Conservation (phyloP, 148 eudicot species). For the Cornus controversa region DNA sequence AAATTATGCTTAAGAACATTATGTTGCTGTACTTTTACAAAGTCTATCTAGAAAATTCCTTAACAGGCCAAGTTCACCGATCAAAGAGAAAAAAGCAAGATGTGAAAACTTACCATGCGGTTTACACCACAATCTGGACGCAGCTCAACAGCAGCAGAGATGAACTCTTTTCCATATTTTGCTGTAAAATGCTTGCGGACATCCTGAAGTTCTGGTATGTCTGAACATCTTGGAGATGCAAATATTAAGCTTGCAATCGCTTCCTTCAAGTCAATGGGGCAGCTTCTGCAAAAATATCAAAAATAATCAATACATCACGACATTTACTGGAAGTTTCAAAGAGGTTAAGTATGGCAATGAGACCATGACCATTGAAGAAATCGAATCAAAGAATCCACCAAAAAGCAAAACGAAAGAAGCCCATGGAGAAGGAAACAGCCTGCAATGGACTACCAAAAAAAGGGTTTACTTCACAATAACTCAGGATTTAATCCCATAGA, state of each 20-base stretch:
- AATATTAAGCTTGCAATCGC: conserved; percentile 81
- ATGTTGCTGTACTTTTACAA: neutral
- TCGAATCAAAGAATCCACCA: too few relatives aligned
- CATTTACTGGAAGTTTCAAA: neutral
- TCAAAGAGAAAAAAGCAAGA: conserved; percentile 3
- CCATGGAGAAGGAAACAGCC: too few relatives aligned
- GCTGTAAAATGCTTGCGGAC: conserved; percentile 73
- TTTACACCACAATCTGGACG: conserved; percentile 88
- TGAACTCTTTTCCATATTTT: conserved; percentile 92
- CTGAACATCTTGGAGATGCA: conserved; percentile 97
- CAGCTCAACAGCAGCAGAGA: conserved; percentile 68
- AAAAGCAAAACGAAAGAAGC: too few relatives aligned
- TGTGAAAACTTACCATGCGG: conserved; percentile 57
- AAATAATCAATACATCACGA: conserved; percentile 10
- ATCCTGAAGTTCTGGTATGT: conserved; percentile 82
- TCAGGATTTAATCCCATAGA: too few relatives aligned
- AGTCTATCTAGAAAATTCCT: neutral
- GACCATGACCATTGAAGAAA: neutral
- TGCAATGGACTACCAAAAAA: too few relatives aligned
- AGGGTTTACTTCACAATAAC: too few relatives aligned
- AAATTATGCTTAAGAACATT: conserved; percentile 1
- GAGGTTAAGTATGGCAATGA: neutral
- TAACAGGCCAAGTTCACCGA: conserved; percentile 6
- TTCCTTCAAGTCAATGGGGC: conserved; percentile 95
- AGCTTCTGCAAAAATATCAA: conserved; percentile 44